Conservation (phyloP, 371 early-diverging fungal species). For the Lichtheimia corymbifera region DNA sequence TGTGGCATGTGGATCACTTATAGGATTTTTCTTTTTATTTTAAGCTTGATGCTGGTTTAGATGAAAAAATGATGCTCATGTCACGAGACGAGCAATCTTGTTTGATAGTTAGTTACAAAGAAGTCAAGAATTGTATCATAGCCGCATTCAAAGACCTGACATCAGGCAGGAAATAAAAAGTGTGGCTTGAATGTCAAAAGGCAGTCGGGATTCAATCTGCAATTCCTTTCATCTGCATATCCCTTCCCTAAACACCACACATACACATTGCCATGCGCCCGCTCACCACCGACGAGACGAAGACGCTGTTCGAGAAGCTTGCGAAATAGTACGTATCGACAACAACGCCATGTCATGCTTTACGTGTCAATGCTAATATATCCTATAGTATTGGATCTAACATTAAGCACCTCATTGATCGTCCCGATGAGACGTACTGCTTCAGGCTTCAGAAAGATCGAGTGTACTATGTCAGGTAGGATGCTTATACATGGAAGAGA, state of each 20-base stretch:
- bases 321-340: conserved; percentile 82
- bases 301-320: conserved; percentile 93
- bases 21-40: not conserved
- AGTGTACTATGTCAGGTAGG: conserved; percentile 92
- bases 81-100: conserved; percentile 93
- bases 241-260: not conserved
- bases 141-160: conserved; percentile 77
- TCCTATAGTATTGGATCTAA: conserved; percentile 85
- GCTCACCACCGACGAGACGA: conserved; percentile 93
- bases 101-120: conserved; percentile 88
- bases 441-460: conserved; percentile 93
- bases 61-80: conserved; percentile 89
- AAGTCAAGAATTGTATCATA: conserved; percentile 87
- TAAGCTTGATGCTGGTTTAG: conserved; percentile 91
- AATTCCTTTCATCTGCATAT: not conserved
- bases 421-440: conserved; percentile 94
- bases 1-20: not conserved
- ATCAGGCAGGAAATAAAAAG: conserved; percentile 1
- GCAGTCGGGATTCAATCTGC: not conserved
- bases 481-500: not conserved
- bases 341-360: not conserved
- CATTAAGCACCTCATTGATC: conserved; percentile 91
- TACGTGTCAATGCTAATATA: not conserved
- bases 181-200: conserved; percentile 5
- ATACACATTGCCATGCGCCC: conserved; percentile 80